phyloP scores from a whole-genome alignment of 306 rosid genomes.

The Citrullus mucosospermus region DNA sequence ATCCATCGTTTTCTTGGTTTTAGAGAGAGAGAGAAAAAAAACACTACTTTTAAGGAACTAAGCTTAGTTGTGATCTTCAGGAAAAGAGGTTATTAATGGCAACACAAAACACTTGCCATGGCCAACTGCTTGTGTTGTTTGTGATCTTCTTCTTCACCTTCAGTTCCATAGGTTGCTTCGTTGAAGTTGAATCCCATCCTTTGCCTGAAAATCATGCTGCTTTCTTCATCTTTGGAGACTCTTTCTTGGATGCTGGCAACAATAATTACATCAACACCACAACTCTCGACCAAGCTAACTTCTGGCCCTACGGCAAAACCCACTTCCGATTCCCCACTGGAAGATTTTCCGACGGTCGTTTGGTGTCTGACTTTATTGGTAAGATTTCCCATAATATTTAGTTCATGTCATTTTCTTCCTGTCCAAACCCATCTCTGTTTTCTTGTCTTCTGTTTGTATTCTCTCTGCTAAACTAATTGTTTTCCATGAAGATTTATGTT shows the following conservation, averaged over 20 bases:
- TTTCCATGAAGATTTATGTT: neutral
- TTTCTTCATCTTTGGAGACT: slow-evolving; percentile 79
- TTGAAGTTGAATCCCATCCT: neutral
- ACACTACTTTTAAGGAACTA: neutral
- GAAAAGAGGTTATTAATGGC: neutral
- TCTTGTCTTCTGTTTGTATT: neutral
- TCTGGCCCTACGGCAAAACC: slow-evolving; percentile 84
- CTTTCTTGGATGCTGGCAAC: slow-evolving; percentile 81
- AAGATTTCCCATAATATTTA: slow-evolving; percentile 17
- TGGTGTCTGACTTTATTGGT: slow-evolving; percentile 74
- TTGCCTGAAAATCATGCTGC: slow-evolving; percentile 16
- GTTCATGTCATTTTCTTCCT: slow-evolving; percentile 12
- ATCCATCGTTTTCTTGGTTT: neutral
- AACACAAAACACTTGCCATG: neutral
- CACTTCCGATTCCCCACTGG: slow-evolving; percentile 75
- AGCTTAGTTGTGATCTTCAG: neutral
- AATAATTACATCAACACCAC: slow-evolving; percentile 93
- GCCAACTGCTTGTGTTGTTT: neutral
- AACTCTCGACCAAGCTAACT: slow-evolving; percentile 77
- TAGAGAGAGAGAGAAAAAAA: neutral
- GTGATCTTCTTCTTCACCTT: neutral
- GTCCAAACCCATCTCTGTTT: slow-evolving; percentile 7
- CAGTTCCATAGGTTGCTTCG: neutral
- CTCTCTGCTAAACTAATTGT: neutral
- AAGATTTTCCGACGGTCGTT: slow-evolving; percentile 82